Conservation (phyloP, 805 yeast species). For the Candida gorgasii region DNA sequence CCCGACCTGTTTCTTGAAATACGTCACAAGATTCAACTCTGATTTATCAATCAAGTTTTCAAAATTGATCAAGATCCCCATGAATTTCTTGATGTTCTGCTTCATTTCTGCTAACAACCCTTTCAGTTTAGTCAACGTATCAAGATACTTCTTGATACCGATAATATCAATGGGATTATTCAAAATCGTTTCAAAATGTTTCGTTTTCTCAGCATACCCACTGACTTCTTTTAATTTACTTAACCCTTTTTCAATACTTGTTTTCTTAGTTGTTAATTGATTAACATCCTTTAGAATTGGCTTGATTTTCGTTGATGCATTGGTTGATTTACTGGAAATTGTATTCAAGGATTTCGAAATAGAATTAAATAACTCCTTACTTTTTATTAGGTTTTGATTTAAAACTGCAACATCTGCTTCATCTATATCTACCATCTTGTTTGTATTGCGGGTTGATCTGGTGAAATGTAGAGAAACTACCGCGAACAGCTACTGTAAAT, state of each 20-base stretch:
- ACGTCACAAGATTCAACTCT: conserved; percentile 52
- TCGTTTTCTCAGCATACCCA: conserved; percentile 49
- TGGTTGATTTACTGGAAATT: conserved; percentile 53
- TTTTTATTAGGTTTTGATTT: conserved; percentile 66
- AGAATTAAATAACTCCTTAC: conserved; percentile 53
- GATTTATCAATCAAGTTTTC: conserved; percentile 56
- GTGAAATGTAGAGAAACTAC: neutral
- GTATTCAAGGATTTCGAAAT: conserved; percentile 56
- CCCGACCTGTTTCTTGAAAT: conserved; percentile 43
- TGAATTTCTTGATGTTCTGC: conserved; percentile 51
- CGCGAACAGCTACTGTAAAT: no score
- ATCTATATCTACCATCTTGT: conserved; percentile 54
- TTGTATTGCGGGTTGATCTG: neutral
- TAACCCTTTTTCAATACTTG: conserved; percentile 58
- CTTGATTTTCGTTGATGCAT: conserved; percentile 62
- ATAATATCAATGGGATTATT: conserved; percentile 35
- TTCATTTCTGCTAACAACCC: conserved; percentile 47
- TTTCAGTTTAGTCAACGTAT: conserved; percentile 39
- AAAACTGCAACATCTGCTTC: conserved; percentile 84
- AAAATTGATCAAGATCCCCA: conserved; percentile 65
- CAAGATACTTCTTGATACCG: conserved; percentile 40
- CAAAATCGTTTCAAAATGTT: conserved; percentile 39
- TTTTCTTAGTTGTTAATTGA: conserved; percentile 52
- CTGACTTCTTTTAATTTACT: conserved; percentile 51
- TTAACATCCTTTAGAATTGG: conserved; percentile 72